Conservation (phyloP, 2,329 filamentous ascomycete species). For the Eurotiales sp. region DNA sequence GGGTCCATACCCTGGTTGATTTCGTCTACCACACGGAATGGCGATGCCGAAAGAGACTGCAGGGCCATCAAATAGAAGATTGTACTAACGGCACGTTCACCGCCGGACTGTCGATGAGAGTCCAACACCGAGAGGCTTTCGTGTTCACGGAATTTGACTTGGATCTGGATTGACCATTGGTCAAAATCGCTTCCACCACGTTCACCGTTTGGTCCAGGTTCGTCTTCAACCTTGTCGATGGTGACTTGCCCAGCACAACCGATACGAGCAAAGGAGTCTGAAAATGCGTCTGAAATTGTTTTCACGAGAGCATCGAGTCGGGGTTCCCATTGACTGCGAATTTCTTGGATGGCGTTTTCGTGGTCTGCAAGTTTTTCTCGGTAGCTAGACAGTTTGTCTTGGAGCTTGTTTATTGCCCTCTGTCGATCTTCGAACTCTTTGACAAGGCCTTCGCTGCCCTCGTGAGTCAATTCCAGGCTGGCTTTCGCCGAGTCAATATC, state of each 20-base stretch:
- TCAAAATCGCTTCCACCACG: conserved; percentile 70
- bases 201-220: conserved; percentile 28
- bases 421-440: conserved; percentile 72
- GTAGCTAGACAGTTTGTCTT: conserved; percentile 55
- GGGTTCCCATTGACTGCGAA: conserved; percentile 78
- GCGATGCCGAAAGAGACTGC: conserved; percentile 86
- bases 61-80: conserved; percentile 99
- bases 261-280: conserved; percentile 90
- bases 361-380: conserved; percentile 55
- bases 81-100: conserved; percentile 91
- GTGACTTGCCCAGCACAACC: conserved; percentile 88
- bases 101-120: conserved; percentile 90
- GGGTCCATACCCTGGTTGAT: conserved; percentile 99
- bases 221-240: conserved; percentile 65
- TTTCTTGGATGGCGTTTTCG: conserved; percentile 56
- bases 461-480: conserved; percentile 75
- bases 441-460: conserved; percentile 70
- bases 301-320: conserved; percentile 70
- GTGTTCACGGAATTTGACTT: conserved; percentile 87
- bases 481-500: conserved; percentile 72
- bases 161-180: conserved; percentile 88
- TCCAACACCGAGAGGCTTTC: conserved; percentile 82
- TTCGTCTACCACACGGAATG: conserved; percentile 97
- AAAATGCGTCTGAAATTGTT: conserved; percentile 85
- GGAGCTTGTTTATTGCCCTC: conserved; percentile 64